Base-by-base conservation (phyloP, 228 moss, liverwort and hornwort genomes). In the Sphagnum magellanicum region DNA sequence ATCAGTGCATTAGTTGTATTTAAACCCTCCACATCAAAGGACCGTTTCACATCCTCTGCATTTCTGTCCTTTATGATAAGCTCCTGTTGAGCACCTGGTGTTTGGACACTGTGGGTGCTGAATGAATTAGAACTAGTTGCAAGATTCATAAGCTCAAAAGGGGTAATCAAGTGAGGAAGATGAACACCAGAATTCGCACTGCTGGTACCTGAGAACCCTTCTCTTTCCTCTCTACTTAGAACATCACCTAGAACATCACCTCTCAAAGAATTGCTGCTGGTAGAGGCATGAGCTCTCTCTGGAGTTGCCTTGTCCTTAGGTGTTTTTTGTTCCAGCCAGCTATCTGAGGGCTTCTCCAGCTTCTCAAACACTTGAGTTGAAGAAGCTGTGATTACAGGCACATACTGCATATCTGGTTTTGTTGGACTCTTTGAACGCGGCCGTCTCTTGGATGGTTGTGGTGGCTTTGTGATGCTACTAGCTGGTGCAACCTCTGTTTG, bases 111-210 rank as follows among this genome's bases (percentile, higher is more conserved):
- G 59, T 89, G 92, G 52, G 78, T 71, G 80, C 90, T 92, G 12
- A 85, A 81, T 53, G 69, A 80, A 65, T 80, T 87, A 51, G 83
- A 80, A 51, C 83, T 83, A 53, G 83, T 83, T 60, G 80, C 95
- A 50, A 96, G 81, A 52, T 86, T 89, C 95, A 96, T 96, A 15
- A 96, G 73, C 62, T 96, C 92, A 80, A 89, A 87, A 50, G 95
- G 95, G 57, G 95, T 92, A 70, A 96, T 89, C 81, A 96, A 77
- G 79, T 92, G 86, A 68, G 71, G 78, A 73, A 79, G 70, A 71
- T 75, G 72, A 67, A 68, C 60, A 69, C 75, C 59, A 64, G 32
- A 32, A 32, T 32, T 89, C 68, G 75, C 75, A 49, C 72, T 83
- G 53, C 73, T 68, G 59, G 92, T 49, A 71, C 75, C 81, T 52